Evolutionary conservation across 192 early-diverging fungal species (phyloP), one percentile per base, ranked within the genome.

Genomic region (Podila epigama): DNA sequence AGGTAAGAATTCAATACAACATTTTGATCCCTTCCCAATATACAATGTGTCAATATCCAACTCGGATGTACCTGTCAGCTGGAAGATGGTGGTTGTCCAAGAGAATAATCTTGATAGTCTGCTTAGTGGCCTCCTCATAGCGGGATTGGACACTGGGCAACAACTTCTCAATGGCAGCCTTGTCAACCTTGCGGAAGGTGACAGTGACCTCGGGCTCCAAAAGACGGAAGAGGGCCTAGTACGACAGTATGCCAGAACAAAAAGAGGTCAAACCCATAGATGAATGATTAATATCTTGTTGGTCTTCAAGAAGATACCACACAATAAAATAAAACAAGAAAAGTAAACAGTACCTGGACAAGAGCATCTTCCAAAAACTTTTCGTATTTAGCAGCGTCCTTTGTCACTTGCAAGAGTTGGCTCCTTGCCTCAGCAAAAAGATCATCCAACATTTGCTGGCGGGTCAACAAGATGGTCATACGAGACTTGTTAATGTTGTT

Each of bases 401-500:
- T 71, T 40, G 85, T 70, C 18, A 94, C 80, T 28, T 82, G 71
- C 31, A 82, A 60, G 28, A 99, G 85, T 50, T 86, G 81, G 37
- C 57, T 64, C 51, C 86, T 82, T 8, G 95, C 85, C 16, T 96
- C 93, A 18, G 77, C 81, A 63, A 95, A 93, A 35, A 98, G 84
- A 18, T 92, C 86, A 57, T 95, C 90, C 34, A 99, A 81, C 66
- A 95, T 84, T 62, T 92, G 84, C 70, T 99, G 95, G 60, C 96
- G 94, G 31, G 90, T 86, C 79, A 95, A 89, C 39, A 99, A 87
- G 32, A 97, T 86, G 55, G 88, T 87, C 59, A 99, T 88, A 59
- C 96, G 92, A 48, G 95, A 92, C 86, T 97, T 97, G 92, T 99
- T 99, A 77, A 97, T 89, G 61, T 92, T 89, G 73, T 96, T 98